Evolutionary conservation across 441 rosid species (phyloP), one percentile per base, ranked within the genome.

Genomic region (Lepidium campestre): DNA sequence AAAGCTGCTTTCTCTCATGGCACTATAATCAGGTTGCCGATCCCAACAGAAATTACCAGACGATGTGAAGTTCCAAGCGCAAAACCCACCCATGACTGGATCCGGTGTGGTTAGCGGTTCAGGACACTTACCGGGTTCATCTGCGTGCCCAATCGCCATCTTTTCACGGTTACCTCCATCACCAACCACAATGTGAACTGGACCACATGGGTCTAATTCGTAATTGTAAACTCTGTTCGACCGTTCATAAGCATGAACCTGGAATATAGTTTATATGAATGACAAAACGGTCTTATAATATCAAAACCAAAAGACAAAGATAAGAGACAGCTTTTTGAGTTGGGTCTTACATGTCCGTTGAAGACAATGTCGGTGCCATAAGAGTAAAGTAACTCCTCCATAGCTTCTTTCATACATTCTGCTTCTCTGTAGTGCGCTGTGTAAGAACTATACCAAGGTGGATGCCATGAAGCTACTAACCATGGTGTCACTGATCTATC

Each of bases 211-310:
- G 77, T 86, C 87, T 40, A 82, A 68, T 13, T 74, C 63, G 66
- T 78, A 82, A 58, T 81, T 81, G 64, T 81, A 84, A 36, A 84
- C 89, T 67, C 85, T 62, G 75, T 86, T 84, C 5, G 87, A 82
- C 35, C 92, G 77, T 79, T 86, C 92, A 44, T 86, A 84, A 45
- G 89, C 92, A 73, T 84, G 84, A 58, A 86, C 85, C 89, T 86
- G 64, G 36, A 41, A 14, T 52, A 29, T 8, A 3, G 8, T 6
- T 27, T 48, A 18, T n/a, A 34, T 61, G 29, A 12, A 37, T 36
- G 6, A 17, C 1, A 57, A 20, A 31, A 45, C 20, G 9, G 53
- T 67, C 53, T 29, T 45, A 23, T 37, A 23, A 36, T 13, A 45
- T 12, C 35, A 45, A 53, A 1, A 32, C 10, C 9, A 10, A 17